These are phyloP conservation scores for Diutina siamensis DNA, from an alignment of 1,139 yeast species.

Conservation along the genomic window DNA sequence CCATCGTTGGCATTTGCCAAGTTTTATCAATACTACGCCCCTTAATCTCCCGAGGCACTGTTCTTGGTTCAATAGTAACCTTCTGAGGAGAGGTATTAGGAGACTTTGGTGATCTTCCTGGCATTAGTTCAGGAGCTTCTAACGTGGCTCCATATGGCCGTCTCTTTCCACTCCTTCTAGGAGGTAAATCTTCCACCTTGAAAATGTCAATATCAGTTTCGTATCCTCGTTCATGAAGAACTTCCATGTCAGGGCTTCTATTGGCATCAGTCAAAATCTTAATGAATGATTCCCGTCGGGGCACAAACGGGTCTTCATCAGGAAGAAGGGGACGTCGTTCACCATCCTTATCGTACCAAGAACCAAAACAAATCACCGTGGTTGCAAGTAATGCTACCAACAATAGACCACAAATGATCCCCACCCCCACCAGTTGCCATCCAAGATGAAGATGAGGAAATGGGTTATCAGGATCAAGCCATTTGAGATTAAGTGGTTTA, in stretches of 20 bases:
- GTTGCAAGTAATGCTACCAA: constrained; percentile 9
- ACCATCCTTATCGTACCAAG: background rate
- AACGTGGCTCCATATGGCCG: background rate
- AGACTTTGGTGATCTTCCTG: background rate
- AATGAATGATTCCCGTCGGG: background rate
- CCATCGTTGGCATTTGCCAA: background rate
- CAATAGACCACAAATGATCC: constrained; percentile 48
- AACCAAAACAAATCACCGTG: background rate
- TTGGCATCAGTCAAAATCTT: constrained; percentile 1
- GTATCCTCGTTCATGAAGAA: background rate
- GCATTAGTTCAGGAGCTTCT: background rate
- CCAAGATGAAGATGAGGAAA: constrained; percentile 50
- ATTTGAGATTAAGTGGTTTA: constrained; percentile 39
- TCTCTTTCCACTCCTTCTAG: background rate
- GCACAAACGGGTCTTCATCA: background rate
- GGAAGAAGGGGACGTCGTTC: background rate
- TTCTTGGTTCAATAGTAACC: no score
- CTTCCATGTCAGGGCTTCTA: background rate
- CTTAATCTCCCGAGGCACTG: background rate
- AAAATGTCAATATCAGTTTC: constrained; percentile 5
- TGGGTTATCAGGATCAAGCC: constrained; percentile 42
- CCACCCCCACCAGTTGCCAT: constrained; percentile 53
- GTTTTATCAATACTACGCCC: background rate
- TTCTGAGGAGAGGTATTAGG: background rate
- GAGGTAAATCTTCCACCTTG: background rate